Evolutionary conservation across 192 early-diverging fungal genomes (phyloP).

Genomic region (Allomyces javanicus): DNA sequence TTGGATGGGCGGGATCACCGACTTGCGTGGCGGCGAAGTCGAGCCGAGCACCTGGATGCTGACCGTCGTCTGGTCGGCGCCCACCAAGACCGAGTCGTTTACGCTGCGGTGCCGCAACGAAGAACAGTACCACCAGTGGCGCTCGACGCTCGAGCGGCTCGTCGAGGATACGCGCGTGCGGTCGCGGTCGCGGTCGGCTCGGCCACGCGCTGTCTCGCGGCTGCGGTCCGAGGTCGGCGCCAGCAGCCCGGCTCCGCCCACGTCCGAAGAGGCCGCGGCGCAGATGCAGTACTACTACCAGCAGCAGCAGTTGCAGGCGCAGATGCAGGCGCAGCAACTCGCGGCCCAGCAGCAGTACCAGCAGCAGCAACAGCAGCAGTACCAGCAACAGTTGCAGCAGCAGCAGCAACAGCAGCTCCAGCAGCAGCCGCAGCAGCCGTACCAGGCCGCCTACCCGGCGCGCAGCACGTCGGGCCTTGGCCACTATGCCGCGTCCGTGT

Average conservation of each 20-base stretch:
- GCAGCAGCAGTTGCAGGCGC: slow-evolving; percentile 12
- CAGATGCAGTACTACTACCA: slow-evolving; percentile 3
- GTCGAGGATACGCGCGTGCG: slow-evolving; percentile 31
- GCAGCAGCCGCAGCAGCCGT: slow-evolving; percentile 5
- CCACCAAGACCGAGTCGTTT: slow-evolving; percentile 63
- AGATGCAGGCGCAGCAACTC: neutral
- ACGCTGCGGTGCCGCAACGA: slow-evolving; percentile 70
- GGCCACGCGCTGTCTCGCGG: slow-evolving; percentile 7
- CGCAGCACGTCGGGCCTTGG: no score
- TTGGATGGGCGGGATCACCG: slow-evolving; percentile 54
- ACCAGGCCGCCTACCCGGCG: slow-evolving; percentile 6
- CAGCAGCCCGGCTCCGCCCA: slow-evolving; percentile 1
- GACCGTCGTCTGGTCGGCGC: slow-evolving; percentile 68
- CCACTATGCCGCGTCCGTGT: no score
- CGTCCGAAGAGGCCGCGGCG: slow-evolving; percentile 7
- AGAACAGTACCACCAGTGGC: slow-evolving; percentile 87
- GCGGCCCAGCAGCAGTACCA: neutral
- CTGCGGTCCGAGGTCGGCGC: slow-evolving; percentile 4
- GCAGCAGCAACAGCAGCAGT: slow-evolving; percentile 13
- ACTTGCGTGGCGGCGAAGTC: neutral
- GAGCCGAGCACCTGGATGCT: slow-evolving; percentile 15
- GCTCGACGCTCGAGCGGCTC: slow-evolving; percentile 48
- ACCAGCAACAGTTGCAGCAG: slow-evolving; percentile 21
- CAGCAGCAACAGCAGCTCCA: slow-evolving; percentile 7
- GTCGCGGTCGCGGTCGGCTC: neutral